phyloP scores from a whole-genome alignment of 495 filamentous ascomycete species.

The Penicillium arizonense region DNA sequence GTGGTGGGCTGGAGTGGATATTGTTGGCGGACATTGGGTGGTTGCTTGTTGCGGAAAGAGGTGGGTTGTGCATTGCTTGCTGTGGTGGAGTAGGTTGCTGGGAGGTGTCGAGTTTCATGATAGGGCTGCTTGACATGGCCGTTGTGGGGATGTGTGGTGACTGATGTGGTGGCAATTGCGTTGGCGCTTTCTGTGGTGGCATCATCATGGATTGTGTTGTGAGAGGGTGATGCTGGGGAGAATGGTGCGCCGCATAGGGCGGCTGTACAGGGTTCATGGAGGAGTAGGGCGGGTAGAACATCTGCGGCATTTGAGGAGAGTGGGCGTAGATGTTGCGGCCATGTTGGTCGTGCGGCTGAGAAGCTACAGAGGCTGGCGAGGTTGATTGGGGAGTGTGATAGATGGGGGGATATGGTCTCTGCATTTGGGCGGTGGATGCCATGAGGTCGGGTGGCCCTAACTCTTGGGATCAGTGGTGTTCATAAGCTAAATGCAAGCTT shows the following conservation, averaged over 20 bases:
- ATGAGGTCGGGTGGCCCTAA: conserved; percentile 87
- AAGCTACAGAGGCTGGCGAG: conserved; percentile 93
- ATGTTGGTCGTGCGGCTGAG: conserved; percentile 86
- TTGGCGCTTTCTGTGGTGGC: conserved; percentile 63
- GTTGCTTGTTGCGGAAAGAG: conserved; percentile 43
- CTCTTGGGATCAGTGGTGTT: conserved; percentile 1
- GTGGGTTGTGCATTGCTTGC: conserved; percentile 40
- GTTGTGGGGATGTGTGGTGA: conserved; percentile 40
- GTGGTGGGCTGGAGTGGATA: conserved; percentile 39
- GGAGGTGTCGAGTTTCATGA: conserved; percentile 36
- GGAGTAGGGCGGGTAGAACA: conserved; percentile 78
- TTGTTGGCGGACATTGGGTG: conserved; percentile 55
- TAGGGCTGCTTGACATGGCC: conserved; percentile 35
- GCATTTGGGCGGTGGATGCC: conserved; percentile 83
- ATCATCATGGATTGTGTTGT: conserved; percentile 63
- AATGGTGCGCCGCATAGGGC: conserved; percentile 72
- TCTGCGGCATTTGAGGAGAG: conserved; percentile 72
- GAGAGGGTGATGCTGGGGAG: conserved; percentile 65
- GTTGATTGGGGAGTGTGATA: conserved; percentile 96
- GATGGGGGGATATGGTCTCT: conserved; percentile 81
- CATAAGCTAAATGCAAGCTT: neutral
- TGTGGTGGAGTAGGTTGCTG: conserved; percentile 47
- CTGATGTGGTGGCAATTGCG: conserved; percentile 55
- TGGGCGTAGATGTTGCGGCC: conserved; percentile 77
- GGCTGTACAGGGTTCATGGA: conserved; percentile 68